Evolutionary conservation across 345 rosid genomes (phyloP), one percentile per base, ranked within the genome.

Genomic region (Salix suchowensis): DNA sequence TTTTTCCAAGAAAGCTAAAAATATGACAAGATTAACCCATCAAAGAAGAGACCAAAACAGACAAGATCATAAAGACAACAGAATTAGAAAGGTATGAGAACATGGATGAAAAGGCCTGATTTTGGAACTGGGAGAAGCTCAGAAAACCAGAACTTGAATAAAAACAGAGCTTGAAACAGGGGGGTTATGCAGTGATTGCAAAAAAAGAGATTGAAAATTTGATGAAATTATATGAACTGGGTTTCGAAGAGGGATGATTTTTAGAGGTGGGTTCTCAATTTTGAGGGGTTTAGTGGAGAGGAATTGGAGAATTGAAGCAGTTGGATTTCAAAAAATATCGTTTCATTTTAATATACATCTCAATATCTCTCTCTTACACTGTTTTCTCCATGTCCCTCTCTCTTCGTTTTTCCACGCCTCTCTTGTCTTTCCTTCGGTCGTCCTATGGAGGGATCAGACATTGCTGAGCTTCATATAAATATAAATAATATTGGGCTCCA

Each of bases 171-270:
- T 30, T 19, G 23, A 67, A 36, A 74, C 77, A 73, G 79, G 75
- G 73, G 71, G 37, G 77, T 21, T 34, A 34, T 30, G 48, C 15
- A 68, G 55, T 70, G 50, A 44, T 67, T 28, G 36, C 32, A 34
- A 40, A 76, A 42, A 40, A 74, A 44, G 30, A 1, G 37, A 50
- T 12, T 14, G 6, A 74, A 74, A 34, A 0, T 77, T 70, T 12
- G 73, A 80, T 67, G 46, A 71, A 80, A 76, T 28, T 24, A 37
- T 76, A 77, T 84, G 86, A 86, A 82, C 84, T 82, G 88, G 89
- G 88, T 76, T 83, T 75, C 69, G 80, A 71, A 76, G 77, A 85
- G 76, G 68, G 78, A 64, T 46, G 85, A 77, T 8, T 82, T 87
- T 15, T 37, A 70, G 71, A 81, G 70, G 52, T 68, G 88, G 83